These are phyloP conservation scores for Leccinum huronense DNA, from an alignment of 1,284 basidiomycete genomes.

Conservation along the genomic window DNA sequence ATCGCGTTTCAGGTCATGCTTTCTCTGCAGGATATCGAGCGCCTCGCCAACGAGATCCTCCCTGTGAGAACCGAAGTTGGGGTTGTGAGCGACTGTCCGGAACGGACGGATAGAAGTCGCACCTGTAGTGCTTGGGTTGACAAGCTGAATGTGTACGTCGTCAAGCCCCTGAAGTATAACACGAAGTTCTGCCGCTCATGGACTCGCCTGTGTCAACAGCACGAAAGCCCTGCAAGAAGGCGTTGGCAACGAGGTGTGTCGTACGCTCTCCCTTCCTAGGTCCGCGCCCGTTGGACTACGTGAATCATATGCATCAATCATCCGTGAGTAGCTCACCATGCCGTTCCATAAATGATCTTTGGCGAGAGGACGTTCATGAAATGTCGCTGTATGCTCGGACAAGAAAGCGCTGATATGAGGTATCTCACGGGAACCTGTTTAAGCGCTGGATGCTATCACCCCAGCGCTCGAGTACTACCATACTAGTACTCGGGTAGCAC, in stretches of 20 bases:
- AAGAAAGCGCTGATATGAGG: constrained; percentile 5
- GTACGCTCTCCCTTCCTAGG: constrained; percentile 74
- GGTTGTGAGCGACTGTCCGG: not conserved
- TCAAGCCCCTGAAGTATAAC: constrained; percentile 18
- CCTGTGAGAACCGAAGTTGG: constrained; percentile 37
- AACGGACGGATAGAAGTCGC: constrained; percentile 10
- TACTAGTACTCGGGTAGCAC: not conserved
- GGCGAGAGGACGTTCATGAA: constrained; percentile 32
- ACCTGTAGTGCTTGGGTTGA: constrained; percentile 77
- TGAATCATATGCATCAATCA: not conserved
- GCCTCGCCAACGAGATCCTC: constrained; percentile 80
- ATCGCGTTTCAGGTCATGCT: constrained; percentile 58
- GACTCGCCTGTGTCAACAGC: constrained; percentile 73
- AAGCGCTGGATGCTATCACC: not conserved
- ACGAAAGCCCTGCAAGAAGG: constrained; percentile 71
- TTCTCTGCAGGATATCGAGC: constrained; percentile 48
- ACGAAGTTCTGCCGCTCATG: constrained; percentile 4
- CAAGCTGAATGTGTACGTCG: constrained; percentile 49
- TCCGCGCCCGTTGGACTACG: constrained; percentile 5
- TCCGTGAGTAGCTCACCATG: constrained; percentile 46
- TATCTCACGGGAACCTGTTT: constrained; percentile 19
- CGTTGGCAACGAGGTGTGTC: constrained; percentile 61
- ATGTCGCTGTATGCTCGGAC: constrained; percentile 4
- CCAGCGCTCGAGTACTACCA: not conserved
- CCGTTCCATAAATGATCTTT: constrained; percentile 68